Percentiles rank a stretch among this genome's conserved stretches.
Evolutionary conservation across 768 basidiomycete genomes (phyloP).

Genomic region (Leccinum subgranulosum): DNA sequence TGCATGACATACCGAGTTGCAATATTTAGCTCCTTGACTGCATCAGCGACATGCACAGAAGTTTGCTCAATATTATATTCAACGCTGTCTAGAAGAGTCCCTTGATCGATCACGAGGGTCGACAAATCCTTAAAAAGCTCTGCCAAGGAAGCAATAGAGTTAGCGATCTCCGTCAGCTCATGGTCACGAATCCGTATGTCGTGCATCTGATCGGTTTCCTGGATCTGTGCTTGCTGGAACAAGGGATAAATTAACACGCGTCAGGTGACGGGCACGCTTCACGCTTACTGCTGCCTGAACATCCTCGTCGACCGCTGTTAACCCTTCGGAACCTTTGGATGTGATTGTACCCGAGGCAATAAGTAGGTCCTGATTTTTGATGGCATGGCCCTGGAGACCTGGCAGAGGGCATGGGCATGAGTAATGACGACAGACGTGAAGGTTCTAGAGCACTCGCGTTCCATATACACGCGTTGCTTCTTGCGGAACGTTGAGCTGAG

Average conservation of each 20-base stretch:
- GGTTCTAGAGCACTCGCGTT: slow-evolving; percentile 62
- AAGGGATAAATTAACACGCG: slow-evolving; percentile 9
- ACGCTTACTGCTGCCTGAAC: slow-evolving; percentile 75
- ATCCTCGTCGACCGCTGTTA: slow-evolving; percentile 89
- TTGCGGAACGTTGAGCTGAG: slow-evolving; percentile 90
- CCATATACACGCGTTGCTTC: slow-evolving; percentile 98
- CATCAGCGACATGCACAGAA: slow-evolving; percentile 73
- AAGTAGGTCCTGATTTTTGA: slow-evolving; percentile 93
- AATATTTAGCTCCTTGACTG: slow-evolving; percentile 77
- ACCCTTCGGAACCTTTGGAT: slow-evolving; percentile 75
- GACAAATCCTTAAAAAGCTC: slow-evolving; percentile 97
- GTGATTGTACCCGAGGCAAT: slow-evolving; percentile 86
- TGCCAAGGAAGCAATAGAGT: slow-evolving; percentile 85
- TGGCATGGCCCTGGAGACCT: slow-evolving; percentile 97
- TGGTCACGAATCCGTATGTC: slow-evolving; percentile 50
- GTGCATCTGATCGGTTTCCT: slow-evolving; percentile 37
- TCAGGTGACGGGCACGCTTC: slow-evolving; percentile 13
- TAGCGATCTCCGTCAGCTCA: slow-evolving; percentile 87
- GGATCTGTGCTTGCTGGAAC: slow-evolving; percentile 32
- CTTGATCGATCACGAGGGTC: slow-evolving; percentile 93
- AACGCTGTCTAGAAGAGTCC: slow-evolving; percentile 91
- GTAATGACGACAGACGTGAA: slow-evolving; percentile 8
- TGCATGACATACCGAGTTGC: slow-evolving; percentile 67
- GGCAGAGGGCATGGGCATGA: slow-evolving; percentile 16
- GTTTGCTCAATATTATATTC: slow-evolving; percentile 98